Evolutionary conservation across 1,284 basidiomycete genomes (phyloP), one percentile per base, ranked within the genome.

Genomic region (Spongispora temasekensis): DNA sequence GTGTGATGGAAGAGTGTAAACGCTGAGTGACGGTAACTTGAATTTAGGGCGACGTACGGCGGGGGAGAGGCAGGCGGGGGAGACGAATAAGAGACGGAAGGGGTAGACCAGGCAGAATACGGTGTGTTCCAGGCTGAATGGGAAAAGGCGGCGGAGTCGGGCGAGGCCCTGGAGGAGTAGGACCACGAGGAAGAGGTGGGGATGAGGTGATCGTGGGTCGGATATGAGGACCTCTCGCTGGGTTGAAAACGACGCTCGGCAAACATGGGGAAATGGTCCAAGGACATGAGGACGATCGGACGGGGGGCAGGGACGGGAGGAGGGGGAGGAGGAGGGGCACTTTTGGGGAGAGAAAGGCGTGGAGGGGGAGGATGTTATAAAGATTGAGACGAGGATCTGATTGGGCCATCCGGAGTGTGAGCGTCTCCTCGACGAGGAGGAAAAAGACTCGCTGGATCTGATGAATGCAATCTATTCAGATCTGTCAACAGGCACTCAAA

Each of bases 231-330:
- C 56, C 74, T 61, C n/a, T 75, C 73, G 53, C 53, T 56, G 61
- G 55, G 64, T 44, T 75, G 73, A 28, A 75, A 75, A 59, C 74
- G 71, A 63, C 73, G 68, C 8, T 75, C 71, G 12, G 70, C 4
- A 50, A 75, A 73, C 23, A 73, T 48, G 48, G 71, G 58, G 25
- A 75, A 74, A 25, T 73, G 71, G 71, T 73, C 74, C 66, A 73
- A 58, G 1, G 72, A 73, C 74, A 76, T 70, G 44, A 27, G 57
- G n/a, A 23, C 53, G 60, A 70, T 67, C 66, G 48, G 50, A 19
- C 30, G 42, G 30, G 9, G 8, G 19, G 4, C 52, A 15, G 5
- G 7, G 10, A 19, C 23, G 9, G 13, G 56, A 17, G 30, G 31
- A 23, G 37, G 40, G 32, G 7, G 21, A n/a, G 52, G 32, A 50